These are phyloP conservation scores for Colletotrichum sp. DNA, from an alignment of 2,329 filamentous ascomycete species.

Conservation along the genomic window DNA sequence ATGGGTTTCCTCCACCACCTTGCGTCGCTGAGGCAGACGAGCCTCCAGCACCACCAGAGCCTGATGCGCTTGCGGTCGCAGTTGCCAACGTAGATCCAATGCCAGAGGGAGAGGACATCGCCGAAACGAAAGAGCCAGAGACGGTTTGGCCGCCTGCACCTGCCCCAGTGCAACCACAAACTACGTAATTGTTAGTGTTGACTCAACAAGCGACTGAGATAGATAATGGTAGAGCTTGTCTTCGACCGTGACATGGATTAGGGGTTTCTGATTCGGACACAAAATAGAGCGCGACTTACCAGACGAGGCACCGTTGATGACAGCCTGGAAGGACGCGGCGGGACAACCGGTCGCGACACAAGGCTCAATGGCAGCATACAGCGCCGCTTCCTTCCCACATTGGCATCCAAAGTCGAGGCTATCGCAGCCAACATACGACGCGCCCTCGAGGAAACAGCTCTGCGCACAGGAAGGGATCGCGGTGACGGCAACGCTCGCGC, in stretches of 20 bases:
- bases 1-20: neutral
- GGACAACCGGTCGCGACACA: conserved; percentile 32
- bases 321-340: conserved; percentile 24
- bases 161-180: conserved; percentile 11
- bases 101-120: neutral
- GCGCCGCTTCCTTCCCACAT: conserved; percentile 25
- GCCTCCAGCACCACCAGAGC: neutral
- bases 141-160: neutral
- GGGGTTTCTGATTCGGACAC: too few relatives aligned
- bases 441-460: conserved; percentile 30
- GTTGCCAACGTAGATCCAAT: neutral
- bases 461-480: conserved; percentile 32
- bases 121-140: conserved; percentile 7
- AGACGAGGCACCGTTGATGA: conserved; percentile 29
- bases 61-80: neutral
- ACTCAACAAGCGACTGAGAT: fast-evolving
- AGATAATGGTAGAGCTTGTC: too few relatives aligned
- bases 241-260: too few relatives aligned
- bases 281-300: neutral
- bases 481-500: conserved; percentile 28
- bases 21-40: neutral
- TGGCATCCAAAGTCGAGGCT: conserved; percentile 31
- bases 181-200: neutral
- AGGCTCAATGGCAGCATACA: conserved; percentile 29
- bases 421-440: conserved; percentile 30